These are phyloP conservation scores for Colletotrichum salicis DNA, from an alignment of 2,329 filamentous ascomycete species.

Conservation along the genomic window DNA sequence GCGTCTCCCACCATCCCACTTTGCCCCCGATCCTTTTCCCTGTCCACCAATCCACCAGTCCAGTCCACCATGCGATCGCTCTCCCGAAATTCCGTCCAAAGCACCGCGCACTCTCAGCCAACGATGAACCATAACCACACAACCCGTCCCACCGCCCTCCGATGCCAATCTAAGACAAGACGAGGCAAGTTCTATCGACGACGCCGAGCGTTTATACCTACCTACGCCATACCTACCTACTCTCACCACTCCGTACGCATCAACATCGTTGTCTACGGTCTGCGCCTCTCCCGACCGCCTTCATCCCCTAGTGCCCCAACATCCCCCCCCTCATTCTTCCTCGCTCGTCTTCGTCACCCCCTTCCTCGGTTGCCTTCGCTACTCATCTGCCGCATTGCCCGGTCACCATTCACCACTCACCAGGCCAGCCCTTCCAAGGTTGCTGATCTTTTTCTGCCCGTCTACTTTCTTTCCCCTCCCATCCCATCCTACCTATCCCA, in stretches of 20 bases:
- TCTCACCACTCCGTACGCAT: too few species aligned
- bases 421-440: background rate
- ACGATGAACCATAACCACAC: constrained; percentile 6
- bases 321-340: background rate
- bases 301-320: background rate
- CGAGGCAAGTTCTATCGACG: constrained; percentile 4
- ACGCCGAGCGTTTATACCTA: background rate
- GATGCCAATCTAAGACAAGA: constrained; percentile 23
- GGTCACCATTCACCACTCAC: background rate
- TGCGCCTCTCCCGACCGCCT: constrained; percentile 21
- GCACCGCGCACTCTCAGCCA: too few species aligned
- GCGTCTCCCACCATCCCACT: background rate
- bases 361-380: background rate
- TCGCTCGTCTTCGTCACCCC: background rate
- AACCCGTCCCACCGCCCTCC: constrained; percentile 1
- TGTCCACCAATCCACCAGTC: too few species aligned
- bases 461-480: background rate
- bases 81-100: background rate
- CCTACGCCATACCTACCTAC: too few species aligned
- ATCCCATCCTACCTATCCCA: too few species aligned
- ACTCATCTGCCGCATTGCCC: constrained; percentile 1
- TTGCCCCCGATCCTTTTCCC: background rate
- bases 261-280: background rate
- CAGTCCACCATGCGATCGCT: background rate
- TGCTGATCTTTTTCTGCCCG: background rate